Evolutionary conservation across 805 yeast genomes (phyloP).

Genomic region (Cephaloascus fragrans): DNA sequence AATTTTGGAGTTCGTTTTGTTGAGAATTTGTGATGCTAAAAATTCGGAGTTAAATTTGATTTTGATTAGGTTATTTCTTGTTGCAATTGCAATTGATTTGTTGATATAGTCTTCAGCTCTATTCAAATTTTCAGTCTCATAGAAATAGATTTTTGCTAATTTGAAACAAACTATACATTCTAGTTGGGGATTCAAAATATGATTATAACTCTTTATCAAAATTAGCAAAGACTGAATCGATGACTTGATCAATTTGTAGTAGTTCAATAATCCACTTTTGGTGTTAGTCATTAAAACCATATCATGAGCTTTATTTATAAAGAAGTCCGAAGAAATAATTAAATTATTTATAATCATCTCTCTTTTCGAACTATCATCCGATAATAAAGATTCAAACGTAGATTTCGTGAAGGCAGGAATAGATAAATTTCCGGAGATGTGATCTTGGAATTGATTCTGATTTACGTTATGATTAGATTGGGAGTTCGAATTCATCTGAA

Average conservation of each 20-base stretch:
- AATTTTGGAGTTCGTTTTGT: slow-evolving; percentile 12
- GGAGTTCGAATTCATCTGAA: no score
- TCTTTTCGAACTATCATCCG: not conserved
- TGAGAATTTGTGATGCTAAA: slow-evolving; percentile 26
- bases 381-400: not conserved
- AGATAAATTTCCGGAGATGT: no score
- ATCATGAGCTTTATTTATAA: slow-evolving; percentile 14
- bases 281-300: slow-evolving; percentile 9
- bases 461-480: no score
- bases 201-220: slow-evolving; percentile 17
- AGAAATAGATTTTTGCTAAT: slow-evolving; percentile 24
- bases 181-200: slow-evolving; percentile 15
- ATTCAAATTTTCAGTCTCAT: slow-evolving; percentile 30
- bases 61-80: slow-evolving; percentile 13
- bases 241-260: slow-evolving; percentile 20
- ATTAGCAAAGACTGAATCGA: slow-evolving; percentile 26
- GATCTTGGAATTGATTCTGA: no score
- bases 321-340: slow-evolving; percentile 11
- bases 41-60: slow-evolving; percentile 21
- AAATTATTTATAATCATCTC: slow-evolving; percentile 7
- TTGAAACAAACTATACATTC: slow-evolving; percentile 23
- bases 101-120: slow-evolving; percentile 29
- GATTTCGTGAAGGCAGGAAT: slow-evolving; percentile 1
- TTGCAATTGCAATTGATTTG: slow-evolving; percentile 18
- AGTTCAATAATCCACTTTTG: slow-evolving; percentile 10